These are phyloP conservation scores for Diaporthe citri DNA, from an alignment of 2,329 filamentous ascomycete species.

Conservation along the genomic window DNA sequence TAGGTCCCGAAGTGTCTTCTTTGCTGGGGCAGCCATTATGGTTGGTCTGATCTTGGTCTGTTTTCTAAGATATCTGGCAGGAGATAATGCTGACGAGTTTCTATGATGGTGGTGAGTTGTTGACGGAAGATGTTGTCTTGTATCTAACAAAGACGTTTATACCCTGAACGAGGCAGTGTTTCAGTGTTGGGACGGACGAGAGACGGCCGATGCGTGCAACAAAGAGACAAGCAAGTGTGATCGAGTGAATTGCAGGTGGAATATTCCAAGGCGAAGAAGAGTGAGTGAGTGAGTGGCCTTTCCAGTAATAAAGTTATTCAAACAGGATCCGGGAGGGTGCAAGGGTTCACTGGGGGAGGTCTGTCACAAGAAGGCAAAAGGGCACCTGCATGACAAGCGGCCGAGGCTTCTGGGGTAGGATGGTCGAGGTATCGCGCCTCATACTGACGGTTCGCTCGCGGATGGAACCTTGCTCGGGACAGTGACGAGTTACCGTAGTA, in stretches of 20 bases:
- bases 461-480: conserved; percentile 18
- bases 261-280: neutral
- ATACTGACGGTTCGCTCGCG: neutral
- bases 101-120: neutral
- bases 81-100: neutral
- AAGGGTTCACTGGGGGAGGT: neutral
- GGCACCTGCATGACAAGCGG: conserved; percentile 14
- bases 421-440: neutral
- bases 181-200: conserved; percentile 8
- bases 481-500: neutral
- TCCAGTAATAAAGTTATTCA: conserved; percentile 18
- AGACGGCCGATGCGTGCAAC: neutral
- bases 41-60: neutral
- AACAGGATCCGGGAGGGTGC: neutral
- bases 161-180: neutral
- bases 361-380: conserved; percentile 28
- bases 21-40: conserved; percentile 79
- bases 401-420: conserved; percentile 21
- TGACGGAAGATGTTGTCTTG: neutral
- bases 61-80: neutral
- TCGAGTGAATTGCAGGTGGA: neutral
- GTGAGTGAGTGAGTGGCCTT: neutral
- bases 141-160: neutral
- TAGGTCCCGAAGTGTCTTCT: conserved; percentile 76
- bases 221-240: conserved; percentile 3